Evolutionary conservation across 495 filamentous ascomycete species (phyloP), one percentile per base, ranked within the genome.

Genomic region (Chaetomium cochliodes): DNA sequence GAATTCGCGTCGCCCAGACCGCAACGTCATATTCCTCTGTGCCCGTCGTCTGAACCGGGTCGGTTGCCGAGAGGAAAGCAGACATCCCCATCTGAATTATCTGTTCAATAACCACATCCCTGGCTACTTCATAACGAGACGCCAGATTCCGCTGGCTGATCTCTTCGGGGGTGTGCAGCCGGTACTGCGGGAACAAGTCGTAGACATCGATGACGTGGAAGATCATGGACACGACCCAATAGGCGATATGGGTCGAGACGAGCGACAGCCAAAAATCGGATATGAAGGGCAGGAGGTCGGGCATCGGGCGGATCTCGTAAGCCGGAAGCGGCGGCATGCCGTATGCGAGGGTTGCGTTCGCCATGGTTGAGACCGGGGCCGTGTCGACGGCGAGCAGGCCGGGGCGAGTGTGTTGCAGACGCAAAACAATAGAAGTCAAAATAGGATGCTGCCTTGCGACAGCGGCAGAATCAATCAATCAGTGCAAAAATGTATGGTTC

Each of bases 81-180:
- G 87, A 87, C 18, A 90, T 83, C 13, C 82, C 74, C 2, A 89
- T 90, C 76, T 97, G 93, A 37, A 97, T 87, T n/a, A 91, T 69
- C 68, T 98, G 93, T 73, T 98, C 92, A 39, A 96, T 70, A 46
- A 97, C 77, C 65, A 97, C 92, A 81, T 96, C 92, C 70, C 88
- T 87, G 23, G 92, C 84, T 4, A 96, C 92, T 66, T 97, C 88
- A 76, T 82, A 88, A 58, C 90, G 84, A 58, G 88, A 84, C 53
- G 91, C 93, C 68, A 89, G 91, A 77, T 98, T 98, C 63, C 93
- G 83, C 75, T 91, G 89, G 20, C 87, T 73, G 60, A 97, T 84
- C 71, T 97, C 93, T 57, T 90, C 91, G 30, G 93, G 92, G 0
- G 93, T 97, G 81, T 97, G 93, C 50, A 97, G 80, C 58, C 93